phyloP scores from a whole-genome alignment of 2,329 filamentous ascomycete genomes.

The Cercospora sp. region DNA sequence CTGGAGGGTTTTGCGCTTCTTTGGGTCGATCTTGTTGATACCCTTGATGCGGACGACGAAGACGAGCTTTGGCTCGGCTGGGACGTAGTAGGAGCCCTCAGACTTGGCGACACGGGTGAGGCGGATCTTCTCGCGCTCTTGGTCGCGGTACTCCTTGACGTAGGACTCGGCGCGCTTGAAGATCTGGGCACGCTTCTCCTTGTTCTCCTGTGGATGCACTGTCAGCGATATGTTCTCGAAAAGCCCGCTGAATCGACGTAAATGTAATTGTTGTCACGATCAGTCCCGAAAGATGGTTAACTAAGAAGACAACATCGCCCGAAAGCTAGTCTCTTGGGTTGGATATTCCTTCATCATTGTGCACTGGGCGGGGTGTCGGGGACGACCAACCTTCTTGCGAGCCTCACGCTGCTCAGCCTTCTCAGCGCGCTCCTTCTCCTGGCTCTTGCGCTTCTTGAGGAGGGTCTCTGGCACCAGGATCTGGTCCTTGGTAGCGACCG shows the following conservation, averaged over 20 bases:
- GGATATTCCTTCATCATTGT: constrained; percentile 77
- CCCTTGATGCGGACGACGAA: constrained; percentile 99
- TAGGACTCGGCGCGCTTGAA: constrained; percentile 99
- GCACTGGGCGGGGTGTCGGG: constrained; percentile 27
- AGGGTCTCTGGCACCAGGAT: constrained; percentile 98
- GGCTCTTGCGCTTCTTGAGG: constrained; percentile 99
- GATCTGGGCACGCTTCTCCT: constrained; percentile 97
- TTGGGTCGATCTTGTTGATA: constrained; percentile 99
- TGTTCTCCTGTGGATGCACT: constrained; percentile 70
- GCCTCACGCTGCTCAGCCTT: constrained; percentile 57
- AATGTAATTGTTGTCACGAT: constrained; percentile 52
- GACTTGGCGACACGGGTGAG: constrained; percentile 86
- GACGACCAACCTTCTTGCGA: constrained; percentile 77
- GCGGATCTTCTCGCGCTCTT: constrained; percentile 97
- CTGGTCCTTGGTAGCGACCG: constrained; percentile 90
- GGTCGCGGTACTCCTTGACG: constrained; percentile 98
- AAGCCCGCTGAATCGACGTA: constrained; percentile 12
- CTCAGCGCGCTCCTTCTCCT: constrained; percentile 98
- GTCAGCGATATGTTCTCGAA: constrained; percentile 38
- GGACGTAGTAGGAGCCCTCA: constrained; percentile 90
- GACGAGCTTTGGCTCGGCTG: constrained; percentile 92
- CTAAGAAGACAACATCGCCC: constrained; percentile 92
- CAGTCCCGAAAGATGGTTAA: constrained; percentile 99
- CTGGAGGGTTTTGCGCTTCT: constrained; percentile 99
- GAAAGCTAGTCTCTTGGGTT: constrained; percentile 79